Conservation (phyloP, 257 asterid species). For the Nicotiana noctiflora region DNA sequence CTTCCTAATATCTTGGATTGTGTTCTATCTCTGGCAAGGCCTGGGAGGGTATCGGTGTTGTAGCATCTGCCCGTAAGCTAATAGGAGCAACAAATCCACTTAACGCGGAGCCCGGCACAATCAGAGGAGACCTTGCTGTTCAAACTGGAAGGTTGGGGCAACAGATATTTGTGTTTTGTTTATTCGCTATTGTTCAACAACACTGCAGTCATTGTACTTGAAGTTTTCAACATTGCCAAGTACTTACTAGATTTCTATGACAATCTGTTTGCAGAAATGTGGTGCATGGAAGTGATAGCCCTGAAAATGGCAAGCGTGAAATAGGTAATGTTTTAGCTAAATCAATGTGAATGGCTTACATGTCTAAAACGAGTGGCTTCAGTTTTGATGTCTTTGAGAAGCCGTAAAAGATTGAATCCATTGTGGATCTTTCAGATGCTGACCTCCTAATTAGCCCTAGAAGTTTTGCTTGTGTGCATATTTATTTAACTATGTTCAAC, state of each 20-base stretch:
- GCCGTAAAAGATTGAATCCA: neutral
- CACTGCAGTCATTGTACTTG: neutral
- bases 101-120: constrained; percentile 93
- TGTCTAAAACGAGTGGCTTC: no score
- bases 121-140: constrained; percentile 93
- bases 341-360: neutral
- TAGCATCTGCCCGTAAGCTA: constrained; percentile 90
- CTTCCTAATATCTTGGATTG: neutral
- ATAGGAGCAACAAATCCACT: constrained; percentile 96
- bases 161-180: neutral
- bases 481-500: neutral
- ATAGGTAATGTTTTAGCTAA: constrained; percentile 40
- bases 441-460: neutral
- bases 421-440: neutral
- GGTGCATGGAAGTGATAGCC: constrained; percentile 95
- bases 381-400: no score
- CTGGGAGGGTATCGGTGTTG: constrained; percentile 94
- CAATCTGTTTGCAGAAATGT: constrained; percentile 58
- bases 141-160: constrained; percentile 81
- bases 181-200: neutral
- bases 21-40: constrained; percentile 33
- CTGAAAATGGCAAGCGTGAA: constrained; percentile 82
- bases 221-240: neutral
- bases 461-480: neutral
- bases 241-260: neutral